Base-by-base conservation (phyloP, 1,139 yeast genomes). In the Protomyces lactucae-debilis region DNA sequence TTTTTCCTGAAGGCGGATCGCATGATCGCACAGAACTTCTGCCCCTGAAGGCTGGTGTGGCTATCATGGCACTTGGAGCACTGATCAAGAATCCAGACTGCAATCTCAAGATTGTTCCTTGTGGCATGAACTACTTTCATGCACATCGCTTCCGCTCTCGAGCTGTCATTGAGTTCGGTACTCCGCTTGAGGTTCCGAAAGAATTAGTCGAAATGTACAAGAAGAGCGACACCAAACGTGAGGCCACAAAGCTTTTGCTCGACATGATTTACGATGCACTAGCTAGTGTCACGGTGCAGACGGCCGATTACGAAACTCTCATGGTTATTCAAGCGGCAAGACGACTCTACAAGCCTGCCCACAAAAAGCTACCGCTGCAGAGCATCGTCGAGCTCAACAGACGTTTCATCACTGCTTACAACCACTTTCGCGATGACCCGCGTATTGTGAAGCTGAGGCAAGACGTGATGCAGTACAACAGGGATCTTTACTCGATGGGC, bases 1-100 rank as follows among this genome's bases (percentile, higher is more conserved):
- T 93, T 61, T 93, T 92, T 76, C 98, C 98, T 2, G 98, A 92
- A 76, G 98, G 98, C 61, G 98, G 98, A 0, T 88, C 96, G 18
- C 99, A 93, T 71, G 99, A 93, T 74, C 81, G 98, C 68, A 86
- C 98, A 0, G 96, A 90, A 69, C 76, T 93, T 69, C 78, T 93
- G 64, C 98, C 98, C 0, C 78, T 93, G 71, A 93, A 93, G 73
- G 97, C 98, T 0, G 99, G 99, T 65, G 98, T 93, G 18, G 98
- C 97, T 1, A 87, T 93, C 61, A 93, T 93, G 98, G 98, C 98
- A 0, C 78, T 93, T 23, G 98, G 98, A 21, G 95, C 98, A 0
- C 82, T 89, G 80, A 88, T 85, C 18, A 79, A 82, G 60, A 70
- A 75, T 53, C 90, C 95, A 0, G 80, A 83, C 54, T 84, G 87